Percentiles rank a stretch among this genome's conserved stretches.
These are phyloP conservation scores for Dentipellis sp. DNA, from an alignment of 768 basidiomycete genomes.

Conservation along the genomic window DNA sequence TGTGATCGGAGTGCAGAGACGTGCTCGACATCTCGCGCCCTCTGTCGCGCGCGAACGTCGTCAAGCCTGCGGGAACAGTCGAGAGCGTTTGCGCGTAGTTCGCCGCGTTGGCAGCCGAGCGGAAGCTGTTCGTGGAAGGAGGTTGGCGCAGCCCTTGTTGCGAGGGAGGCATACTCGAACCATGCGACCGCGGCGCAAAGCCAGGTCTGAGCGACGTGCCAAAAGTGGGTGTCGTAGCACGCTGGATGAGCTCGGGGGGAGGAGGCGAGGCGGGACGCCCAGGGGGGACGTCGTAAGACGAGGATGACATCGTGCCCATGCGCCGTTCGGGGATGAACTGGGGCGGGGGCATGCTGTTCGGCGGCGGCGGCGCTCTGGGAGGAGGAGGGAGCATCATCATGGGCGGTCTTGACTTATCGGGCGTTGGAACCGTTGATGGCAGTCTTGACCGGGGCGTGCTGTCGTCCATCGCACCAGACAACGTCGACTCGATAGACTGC, in stretches of 20 bases:
- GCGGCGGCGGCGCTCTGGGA: constrained; percentile 68
- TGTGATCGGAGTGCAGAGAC: constrained; percentile 63
- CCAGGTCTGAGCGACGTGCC: constrained; percentile 44
- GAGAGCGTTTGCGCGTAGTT: constrained; percentile 39
- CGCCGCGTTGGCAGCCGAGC: constrained; percentile 59
- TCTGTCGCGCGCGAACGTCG: constrained; percentile 30
- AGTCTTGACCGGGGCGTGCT: constrained; percentile 46
- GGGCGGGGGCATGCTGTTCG: constrained; percentile 62
- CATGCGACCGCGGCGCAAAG: constrained; percentile 46
- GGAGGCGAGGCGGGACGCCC: constrained; percentile 90
- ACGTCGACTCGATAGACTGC: constrained; percentile 63
- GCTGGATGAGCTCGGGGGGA: constrained; percentile 84
- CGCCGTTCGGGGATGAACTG: constrained; percentile 66
- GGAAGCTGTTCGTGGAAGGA: constrained; percentile 77
- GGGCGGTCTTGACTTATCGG: constrained; percentile 75
- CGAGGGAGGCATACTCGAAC: constrained; percentile 70
- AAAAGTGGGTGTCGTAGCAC: constrained; percentile 82
- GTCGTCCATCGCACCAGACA: constrained; percentile 44
- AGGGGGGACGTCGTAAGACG: constrained; percentile 56
- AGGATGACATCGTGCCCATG: constrained; percentile 31
- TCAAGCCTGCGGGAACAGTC: constrained; percentile 37
- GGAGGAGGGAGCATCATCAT: constrained; percentile 75
- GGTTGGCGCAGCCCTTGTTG: constrained; percentile 57
- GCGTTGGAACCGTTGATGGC: constrained; percentile 43
- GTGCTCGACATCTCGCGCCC: constrained; percentile 56